These are phyloP conservation scores for Metschnikowia sp. DNA, from an alignment of 805 yeast species.

Conservation along the genomic window DNA sequence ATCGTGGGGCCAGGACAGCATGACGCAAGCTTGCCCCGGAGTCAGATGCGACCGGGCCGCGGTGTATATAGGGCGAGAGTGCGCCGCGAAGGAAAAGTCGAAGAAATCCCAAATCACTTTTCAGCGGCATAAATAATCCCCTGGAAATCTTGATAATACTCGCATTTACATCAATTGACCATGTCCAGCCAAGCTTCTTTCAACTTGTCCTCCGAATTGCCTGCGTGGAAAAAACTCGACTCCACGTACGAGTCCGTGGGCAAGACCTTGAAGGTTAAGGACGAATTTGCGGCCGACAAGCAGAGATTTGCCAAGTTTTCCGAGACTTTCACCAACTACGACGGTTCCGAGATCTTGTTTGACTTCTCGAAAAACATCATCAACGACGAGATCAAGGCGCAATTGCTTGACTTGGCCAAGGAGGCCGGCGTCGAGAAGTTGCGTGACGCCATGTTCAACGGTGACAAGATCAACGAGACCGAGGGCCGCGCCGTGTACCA, in stretches of 20 bases:
- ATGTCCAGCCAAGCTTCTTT: conserved; percentile 32
- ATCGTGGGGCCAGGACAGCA: neutral
- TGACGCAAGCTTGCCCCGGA: conserved; percentile 2
- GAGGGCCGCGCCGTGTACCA: conserved; percentile 97
- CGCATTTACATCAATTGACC: conserved; percentile 2
- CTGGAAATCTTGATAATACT: no score
- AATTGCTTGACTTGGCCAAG: conserved; percentile 75
- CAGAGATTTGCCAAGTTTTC: conserved; percentile 74
- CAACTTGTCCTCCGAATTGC: conserved; percentile 65
- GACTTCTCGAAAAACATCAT: conserved; percentile 95
- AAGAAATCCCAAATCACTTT: no score
- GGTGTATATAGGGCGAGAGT: conserved; percentile 11
- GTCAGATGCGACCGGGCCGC: conserved; percentile 1
- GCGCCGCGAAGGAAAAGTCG: conserved; percentile 6
- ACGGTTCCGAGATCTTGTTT: conserved; percentile 83
- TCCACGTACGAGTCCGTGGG: conserved; percentile 66
- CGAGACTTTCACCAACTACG: conserved; percentile 76
- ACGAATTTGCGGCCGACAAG: conserved; percentile 73
- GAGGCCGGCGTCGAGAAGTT: conserved; percentile 85
- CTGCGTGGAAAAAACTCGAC: conserved; percentile 83
- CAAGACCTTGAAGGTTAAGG: conserved; percentile 66
- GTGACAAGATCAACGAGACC: conserved; percentile 91
- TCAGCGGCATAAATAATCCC: no score
- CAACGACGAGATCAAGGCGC: conserved; percentile 72
- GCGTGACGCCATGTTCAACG: conserved; percentile 88